phyloP scores from a whole-genome alignment of 2,329 filamentous ascomycete genomes.

The Ilyonectria mors-panacis region DNA sequence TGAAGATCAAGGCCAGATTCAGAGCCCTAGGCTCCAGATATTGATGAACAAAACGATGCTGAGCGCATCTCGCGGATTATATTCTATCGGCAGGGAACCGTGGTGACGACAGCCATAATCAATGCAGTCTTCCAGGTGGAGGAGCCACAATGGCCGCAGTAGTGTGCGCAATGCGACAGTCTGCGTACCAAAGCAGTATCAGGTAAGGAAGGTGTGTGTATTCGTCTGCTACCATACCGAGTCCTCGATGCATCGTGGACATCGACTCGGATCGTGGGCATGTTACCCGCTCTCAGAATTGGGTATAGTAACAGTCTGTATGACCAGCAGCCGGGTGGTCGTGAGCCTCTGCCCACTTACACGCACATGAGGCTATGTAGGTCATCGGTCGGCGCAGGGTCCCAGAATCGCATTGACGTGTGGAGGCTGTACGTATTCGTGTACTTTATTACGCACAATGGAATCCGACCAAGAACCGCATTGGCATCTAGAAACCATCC shows the following conservation, averaged over 20 bases:
- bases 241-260: slow-evolving; percentile 17
- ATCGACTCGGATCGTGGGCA: slow-evolving; percentile 10
- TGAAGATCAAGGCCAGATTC: slow-evolving; percentile 44
- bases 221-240: slow-evolving; percentile 11
- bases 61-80: slow-evolving; percentile 2
- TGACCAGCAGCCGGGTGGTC: not conserved
- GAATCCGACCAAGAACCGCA: slow-evolving; percentile 15
- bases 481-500: slow-evolving; percentile 24
- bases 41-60: slow-evolving; percentile 5
- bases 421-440: slow-evolving; percentile 10
- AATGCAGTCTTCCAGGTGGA: slow-evolving; percentile 10
- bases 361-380: slow-evolving; percentile 20
- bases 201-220: slow-evolving; percentile 20
- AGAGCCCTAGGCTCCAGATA: slow-evolving; percentile 31
- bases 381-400: slow-evolving; percentile 24
- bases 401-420: slow-evolving; percentile 20
- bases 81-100: not conserved
- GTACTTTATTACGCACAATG: slow-evolving; percentile 5
- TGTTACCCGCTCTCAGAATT: slow-evolving; percentile 19
- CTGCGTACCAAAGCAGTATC: slow-evolving; percentile 26
- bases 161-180: slow-evolving; percentile 26
- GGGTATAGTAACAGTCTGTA: not conserved
- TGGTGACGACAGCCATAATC: not conserved
- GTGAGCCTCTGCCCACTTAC: slow-evolving; percentile 10
- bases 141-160: slow-evolving; percentile 24